Conservation (phyloP, 208 protist genomes). For the Leishmania tarentolae region DNA sequence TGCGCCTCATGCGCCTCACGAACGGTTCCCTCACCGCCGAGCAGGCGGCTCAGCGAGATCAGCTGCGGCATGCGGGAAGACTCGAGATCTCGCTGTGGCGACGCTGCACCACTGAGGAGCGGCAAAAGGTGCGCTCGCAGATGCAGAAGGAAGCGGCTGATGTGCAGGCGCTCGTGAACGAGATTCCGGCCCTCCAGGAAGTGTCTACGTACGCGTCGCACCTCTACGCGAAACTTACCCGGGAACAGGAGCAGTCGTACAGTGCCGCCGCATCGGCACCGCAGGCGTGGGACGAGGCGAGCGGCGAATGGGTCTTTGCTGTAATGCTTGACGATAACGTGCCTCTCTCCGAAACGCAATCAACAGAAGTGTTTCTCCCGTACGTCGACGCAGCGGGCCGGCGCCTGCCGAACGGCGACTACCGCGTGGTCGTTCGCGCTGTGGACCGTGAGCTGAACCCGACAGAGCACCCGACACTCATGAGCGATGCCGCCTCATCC, state of each 20-base stretch:
- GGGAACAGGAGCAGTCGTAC: background rate
- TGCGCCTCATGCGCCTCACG: conserved; percentile 26
- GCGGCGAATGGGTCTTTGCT: conserved; percentile 77
- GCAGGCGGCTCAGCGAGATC: conserved; percentile 46
- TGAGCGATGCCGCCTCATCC: conserved; percentile 57
- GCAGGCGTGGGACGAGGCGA: conserved; percentile 5
- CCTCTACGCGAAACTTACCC: conserved; percentile 52
- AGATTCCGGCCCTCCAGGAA: conserved; percentile 49
- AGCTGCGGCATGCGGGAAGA: conserved; percentile 30
- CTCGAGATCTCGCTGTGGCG: conserved; percentile 87
- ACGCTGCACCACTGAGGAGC: conserved; percentile 48
- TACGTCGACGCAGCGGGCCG: conserved; percentile 47
- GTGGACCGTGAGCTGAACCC: conserved; percentile 46
- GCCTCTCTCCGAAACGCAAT: conserved; percentile 50
- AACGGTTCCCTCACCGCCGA: conserved; percentile 52
- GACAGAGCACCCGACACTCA: conserved; percentile 40
- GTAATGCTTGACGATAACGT: conserved; percentile 84
- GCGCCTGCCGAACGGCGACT: conserved; percentile 66
- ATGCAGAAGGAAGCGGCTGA: conserved; percentile 27
- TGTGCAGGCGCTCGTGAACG: conserved; percentile 36
- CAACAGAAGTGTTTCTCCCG: conserved; percentile 67
- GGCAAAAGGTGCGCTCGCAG: conserved; percentile 10
- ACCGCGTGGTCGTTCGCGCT: conserved; percentile 79
- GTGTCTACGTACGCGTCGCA: conserved; percentile 52
- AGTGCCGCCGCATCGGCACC: background rate